Evolutionary conservation across 108 stramenopile genomes (phyloP), one percentile per base, ranked within the genome.

Genomic region (Cyclotella atomus): DNA sequence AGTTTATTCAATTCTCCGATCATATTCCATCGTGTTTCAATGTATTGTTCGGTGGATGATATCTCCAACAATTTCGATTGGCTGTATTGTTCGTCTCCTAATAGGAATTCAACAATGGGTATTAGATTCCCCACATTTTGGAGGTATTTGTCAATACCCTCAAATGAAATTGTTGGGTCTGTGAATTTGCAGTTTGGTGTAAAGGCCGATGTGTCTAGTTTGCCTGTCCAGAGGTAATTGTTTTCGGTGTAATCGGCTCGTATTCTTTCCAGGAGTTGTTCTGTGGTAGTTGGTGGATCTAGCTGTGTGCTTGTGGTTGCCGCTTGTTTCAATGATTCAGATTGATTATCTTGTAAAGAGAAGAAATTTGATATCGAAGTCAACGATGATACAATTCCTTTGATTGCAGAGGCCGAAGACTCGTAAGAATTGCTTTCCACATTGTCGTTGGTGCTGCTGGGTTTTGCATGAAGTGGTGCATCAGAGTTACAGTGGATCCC

Each of bases 221-320:
- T 73, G 7, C 91, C 91, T 0, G 93, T 95, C 93, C 93, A 95
- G 17, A 95, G 70, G 70, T 95, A 95, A 70, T 92, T 92, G 54
- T 76, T 76, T 49, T 69, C 75, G n/a, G n/a, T n/a, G 71, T 95
- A 95, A 23, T 95, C 91, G 0, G 77, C 65, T 41, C 71, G 52
- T 28, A 94, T 89, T 29, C 88, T 73, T 56, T 65, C 24, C n/a
- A 85, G 38, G 21, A 95, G 41, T 75, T 92, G 88, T 49, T 45
- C 21, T 35, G 80, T 65, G 29, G 79, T 64, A 7, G 64, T 63
- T 19, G 85, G 80, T 32, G 82, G 52, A 3, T n/a, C n/a, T n/a
- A n/a, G 47, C 10, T 49, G 10, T 49, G 47, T n/a, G n/a, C 4
- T 15, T 49, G 52, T 2, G n/a, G 9, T 10, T 19, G 2, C 9